Evolutionary conservation across 495 filamentous ascomycete genomes (phyloP).

Genomic region (Bacidia gigantensis): DNA sequence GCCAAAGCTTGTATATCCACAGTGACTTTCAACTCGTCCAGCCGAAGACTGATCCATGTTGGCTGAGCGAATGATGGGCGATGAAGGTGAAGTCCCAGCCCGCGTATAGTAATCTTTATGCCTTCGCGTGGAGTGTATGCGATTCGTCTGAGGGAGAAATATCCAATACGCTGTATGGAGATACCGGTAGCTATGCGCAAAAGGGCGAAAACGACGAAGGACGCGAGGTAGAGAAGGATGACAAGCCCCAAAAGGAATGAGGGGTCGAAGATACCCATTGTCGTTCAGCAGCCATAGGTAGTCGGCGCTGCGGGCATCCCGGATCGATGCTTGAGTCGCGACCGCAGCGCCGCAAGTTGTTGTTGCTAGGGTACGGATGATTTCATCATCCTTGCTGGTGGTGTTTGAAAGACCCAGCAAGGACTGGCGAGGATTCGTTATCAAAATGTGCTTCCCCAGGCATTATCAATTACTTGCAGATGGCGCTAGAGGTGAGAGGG

Average conservation of each 20-base stretch:
- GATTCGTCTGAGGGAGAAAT: slow-evolving; percentile 78
- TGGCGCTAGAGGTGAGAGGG: background rate
- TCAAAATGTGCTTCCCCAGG: slow-evolving; percentile 1
- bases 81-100: slow-evolving; percentile 74
- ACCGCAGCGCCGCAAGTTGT: background rate
- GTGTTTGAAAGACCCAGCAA: background rate
- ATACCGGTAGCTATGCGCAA: slow-evolving; percentile 84
- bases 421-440: background rate
- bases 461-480: background rate
- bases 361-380: background rate
- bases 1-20: slow-evolving; percentile 53
- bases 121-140: slow-evolving; percentile 79
- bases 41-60: slow-evolving; percentile 85
- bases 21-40: slow-evolving; percentile 73
- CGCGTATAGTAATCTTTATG: slow-evolving; percentile 75
- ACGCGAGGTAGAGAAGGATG: slow-evolving; percentile 75
- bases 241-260: slow-evolving; percentile 75
- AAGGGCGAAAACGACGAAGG: slow-evolving; percentile 88
- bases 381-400: background rate
- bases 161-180: slow-evolving; percentile 90
- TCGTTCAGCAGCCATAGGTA: slow-evolving; percentile 18
- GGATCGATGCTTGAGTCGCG: slow-evolving; percentile 4
- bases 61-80: slow-evolving; percentile 91
- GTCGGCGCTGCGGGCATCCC: slow-evolving; percentile 11
- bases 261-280: slow-evolving; percentile 47